A percentile compares a stretch with the other conserved stretches of the same genome.
phyloP scores from a whole-genome alignment of 192 early-diverging fungal genomes.

The Mortierella antarctica region DNA sequence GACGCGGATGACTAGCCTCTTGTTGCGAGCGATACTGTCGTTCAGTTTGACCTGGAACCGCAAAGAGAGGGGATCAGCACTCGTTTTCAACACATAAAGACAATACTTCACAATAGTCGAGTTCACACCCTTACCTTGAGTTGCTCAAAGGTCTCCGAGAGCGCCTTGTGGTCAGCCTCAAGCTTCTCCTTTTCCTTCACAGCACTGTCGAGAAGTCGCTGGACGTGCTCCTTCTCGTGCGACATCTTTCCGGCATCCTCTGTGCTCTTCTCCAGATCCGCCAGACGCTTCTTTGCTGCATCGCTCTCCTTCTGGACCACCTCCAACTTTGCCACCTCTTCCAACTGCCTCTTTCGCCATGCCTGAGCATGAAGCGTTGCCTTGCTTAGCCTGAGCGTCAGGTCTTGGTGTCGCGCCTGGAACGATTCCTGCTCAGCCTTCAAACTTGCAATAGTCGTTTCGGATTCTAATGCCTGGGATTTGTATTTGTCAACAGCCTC shows the following conservation, averaged over 20 bases:
- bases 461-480: constrained; percentile 21
- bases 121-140: constrained; percentile 14
- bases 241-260: constrained; percentile 45
- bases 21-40: constrained; percentile 10
- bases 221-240: constrained; percentile 14
- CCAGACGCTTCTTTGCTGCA: constrained; percentile 31
- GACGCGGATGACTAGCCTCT: background rate
- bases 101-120: background rate
- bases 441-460: background rate
- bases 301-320: constrained; percentile 31
- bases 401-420: constrained; percentile 28
- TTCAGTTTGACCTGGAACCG: background rate
- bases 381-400: constrained; percentile 13
- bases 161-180: constrained; percentile 15
- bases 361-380: constrained; percentile 25
- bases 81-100: background rate
- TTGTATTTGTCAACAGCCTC: constrained; percentile 56
- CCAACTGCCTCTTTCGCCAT: constrained; percentile 26
- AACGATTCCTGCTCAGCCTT: constrained; percentile 45
- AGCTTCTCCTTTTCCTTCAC: constrained; percentile 18
- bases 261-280: constrained; percentile 54
- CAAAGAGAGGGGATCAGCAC: background rate
- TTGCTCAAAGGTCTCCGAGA: constrained; percentile 26
- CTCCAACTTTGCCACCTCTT: constrained; percentile 29
- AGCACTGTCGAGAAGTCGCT: constrained; percentile 10